Percentiles rank a stretch among this genome's conserved stretches.
Conservation (phyloP, 805 yeast genomes). For the Metschnikowia hibisci region DNA sequence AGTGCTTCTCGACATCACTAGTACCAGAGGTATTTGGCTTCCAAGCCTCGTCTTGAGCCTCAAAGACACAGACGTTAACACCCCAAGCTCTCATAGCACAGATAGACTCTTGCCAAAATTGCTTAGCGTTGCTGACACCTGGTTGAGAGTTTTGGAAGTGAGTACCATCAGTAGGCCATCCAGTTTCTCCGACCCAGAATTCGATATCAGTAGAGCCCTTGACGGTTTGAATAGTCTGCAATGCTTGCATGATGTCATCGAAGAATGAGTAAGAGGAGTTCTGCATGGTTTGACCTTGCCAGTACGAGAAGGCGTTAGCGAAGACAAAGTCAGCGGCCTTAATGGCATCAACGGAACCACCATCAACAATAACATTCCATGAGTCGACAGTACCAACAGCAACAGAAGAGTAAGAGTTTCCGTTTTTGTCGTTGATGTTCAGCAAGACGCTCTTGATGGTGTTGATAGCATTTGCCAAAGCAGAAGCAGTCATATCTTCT, state of each 20-base stretch:
- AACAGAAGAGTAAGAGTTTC: constrained; percentile 64
- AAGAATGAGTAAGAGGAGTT: constrained; percentile 90
- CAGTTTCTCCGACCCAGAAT: constrained; percentile 97
- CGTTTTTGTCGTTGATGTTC: constrained; percentile 71
- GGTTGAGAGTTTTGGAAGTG: constrained; percentile 65
- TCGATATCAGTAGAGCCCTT: constrained; percentile 84
- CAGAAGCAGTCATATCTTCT: constrained; percentile 71
- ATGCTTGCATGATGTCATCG: constrained; percentile 97
- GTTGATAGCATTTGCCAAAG: constrained; percentile 64
- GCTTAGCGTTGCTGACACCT: constrained; percentile 64
- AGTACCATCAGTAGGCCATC: constrained; percentile 92
- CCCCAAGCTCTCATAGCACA: constrained; percentile 98
- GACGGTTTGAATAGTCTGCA: constrained; percentile 78
- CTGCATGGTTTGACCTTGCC: constrained; percentile 91
- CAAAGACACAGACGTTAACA: constrained; percentile 85
- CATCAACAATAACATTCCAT: constrained; percentile 89
- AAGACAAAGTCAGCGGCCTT: constrained; percentile 78
- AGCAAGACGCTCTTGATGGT: constrained; percentile 58
- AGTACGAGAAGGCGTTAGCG: constrained; percentile 96
- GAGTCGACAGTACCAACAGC: constrained; percentile 95
- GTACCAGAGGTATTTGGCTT: constrained; percentile 89
- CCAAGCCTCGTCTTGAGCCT: constrained; percentile 96
- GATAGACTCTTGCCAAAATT: constrained; percentile 82
- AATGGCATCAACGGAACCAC: constrained; percentile 64
- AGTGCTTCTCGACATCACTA: constrained; percentile 82